phyloP scores from a whole-genome alignment of 345 rosid species.

The Syzygium oleosum region DNA sequence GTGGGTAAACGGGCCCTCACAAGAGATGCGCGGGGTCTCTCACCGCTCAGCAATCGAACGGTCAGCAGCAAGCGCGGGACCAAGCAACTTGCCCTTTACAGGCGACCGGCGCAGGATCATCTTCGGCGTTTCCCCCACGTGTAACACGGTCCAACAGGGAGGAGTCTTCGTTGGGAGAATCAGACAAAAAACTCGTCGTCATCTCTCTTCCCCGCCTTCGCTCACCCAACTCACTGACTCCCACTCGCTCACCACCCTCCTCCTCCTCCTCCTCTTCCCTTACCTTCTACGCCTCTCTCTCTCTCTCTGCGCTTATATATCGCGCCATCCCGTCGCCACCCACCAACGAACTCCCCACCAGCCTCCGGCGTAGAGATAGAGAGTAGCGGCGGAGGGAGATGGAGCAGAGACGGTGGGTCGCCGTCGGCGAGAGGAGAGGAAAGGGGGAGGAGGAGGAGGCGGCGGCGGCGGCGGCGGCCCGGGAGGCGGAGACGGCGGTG shows the following conservation, averaged over 20 bases:
- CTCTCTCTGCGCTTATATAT: not conserved
- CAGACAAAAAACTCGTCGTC: not conserved
- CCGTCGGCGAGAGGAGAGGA: not conserved
- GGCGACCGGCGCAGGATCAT: not conserved
- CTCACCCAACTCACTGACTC: not conserved
- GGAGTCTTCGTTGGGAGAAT: not conserved
- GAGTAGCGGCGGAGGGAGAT: not conserved
- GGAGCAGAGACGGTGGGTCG: conserved; percentile 4
- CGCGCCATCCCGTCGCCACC: not conserved
- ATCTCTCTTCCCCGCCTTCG: not conserved
- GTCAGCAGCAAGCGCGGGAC: not conserved
- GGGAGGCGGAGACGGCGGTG: not conserved
- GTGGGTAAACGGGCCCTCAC: not conserved
- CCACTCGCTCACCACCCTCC: not conserved
- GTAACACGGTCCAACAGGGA: not conserved
- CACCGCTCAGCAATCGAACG: not conserved
- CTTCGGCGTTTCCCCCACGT: not conserved
- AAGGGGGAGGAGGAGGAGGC: no score
- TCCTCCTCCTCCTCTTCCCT: not conserved
- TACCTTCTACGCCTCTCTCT: not conserved
- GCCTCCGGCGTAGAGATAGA: not conserved
- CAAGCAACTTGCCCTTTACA: not conserved
- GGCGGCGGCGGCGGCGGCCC: not conserved
- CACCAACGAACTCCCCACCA: not conserved
- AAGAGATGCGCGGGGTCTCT: not conserved